These are phyloP conservation scores for Cordyceps militaris DNA, from an alignment of 2,329 filamentous ascomycete genomes.

Conservation along the genomic window DNA sequence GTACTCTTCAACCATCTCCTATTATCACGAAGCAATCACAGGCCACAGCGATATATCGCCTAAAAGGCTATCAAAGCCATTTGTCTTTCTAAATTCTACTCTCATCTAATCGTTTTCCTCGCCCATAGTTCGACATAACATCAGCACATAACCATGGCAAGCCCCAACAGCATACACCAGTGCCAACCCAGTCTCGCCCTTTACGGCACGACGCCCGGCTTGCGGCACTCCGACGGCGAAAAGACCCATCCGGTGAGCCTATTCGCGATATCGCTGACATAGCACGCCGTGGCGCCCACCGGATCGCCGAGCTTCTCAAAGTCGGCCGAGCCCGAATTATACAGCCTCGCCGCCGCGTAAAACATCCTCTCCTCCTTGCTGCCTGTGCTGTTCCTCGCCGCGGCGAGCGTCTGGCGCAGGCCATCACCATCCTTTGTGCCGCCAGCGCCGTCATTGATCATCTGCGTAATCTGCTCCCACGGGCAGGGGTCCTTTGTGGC, in stretches of 20 bases:
- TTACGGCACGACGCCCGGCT: neutral
- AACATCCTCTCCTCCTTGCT: neutral
- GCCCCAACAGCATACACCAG: too few species aligned
- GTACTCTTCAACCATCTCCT: too few species aligned
- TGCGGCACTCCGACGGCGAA: neutral
- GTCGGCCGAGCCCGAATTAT: conserved; percentile 1
- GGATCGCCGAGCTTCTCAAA: neutral
- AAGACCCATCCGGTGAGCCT: neutral
- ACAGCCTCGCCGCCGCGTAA: neutral
- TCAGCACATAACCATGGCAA: too few species aligned
- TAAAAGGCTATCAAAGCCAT: too few species aligned
- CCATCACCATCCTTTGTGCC: neutral
- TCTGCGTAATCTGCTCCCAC: neutral
- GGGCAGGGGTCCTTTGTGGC: neutral
- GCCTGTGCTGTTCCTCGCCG: neutral
- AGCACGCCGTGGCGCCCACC: neutral
- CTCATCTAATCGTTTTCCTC: too few species aligned
- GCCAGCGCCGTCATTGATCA: neutral
- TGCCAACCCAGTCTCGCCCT: neutral
- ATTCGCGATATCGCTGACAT: neutral
- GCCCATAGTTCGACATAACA: too few species aligned
- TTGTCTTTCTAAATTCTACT: too few species aligned
- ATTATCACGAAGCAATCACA: too few species aligned
- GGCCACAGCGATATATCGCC: too few species aligned
- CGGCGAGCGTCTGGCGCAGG: neutral